phyloP scores from a whole-genome alignment of 352 stramenopile species.

The Saprolegnia parasitica region DNA sequence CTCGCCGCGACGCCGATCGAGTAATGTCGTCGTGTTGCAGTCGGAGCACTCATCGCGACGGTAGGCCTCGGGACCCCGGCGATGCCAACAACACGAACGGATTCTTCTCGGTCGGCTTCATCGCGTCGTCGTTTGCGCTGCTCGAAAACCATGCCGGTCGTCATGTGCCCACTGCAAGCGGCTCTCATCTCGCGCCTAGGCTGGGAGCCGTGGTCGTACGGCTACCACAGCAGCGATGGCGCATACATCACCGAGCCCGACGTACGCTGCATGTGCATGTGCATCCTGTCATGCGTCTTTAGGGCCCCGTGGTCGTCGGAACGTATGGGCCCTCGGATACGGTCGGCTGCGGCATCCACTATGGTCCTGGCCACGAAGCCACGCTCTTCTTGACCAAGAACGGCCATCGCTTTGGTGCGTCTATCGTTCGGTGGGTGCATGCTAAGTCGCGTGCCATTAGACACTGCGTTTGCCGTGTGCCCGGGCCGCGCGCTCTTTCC shows the following conservation, averaged over 20 bases:
- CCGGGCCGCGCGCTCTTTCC: slow-evolving; percentile 48
- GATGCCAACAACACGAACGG: slow-evolving; percentile 29
- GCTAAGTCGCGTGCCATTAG: slow-evolving; percentile 32
- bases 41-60: background rate
- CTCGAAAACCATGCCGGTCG: slow-evolving; percentile 48
- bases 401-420: slow-evolving; percentile 30
- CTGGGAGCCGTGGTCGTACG: slow-evolving; percentile 55
- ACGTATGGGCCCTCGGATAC: slow-evolving; percentile 56
- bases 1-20: slow-evolving; percentile 35
- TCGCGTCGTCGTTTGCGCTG: slow-evolving; percentile 42
- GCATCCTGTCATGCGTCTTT: background rate
- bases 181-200: slow-evolving; percentile 28
- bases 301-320: slow-evolving; percentile 37
- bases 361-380: slow-evolving; percentile 35
- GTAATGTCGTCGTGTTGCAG: background rate
- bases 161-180: background rate
- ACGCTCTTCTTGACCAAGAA: slow-evolving; percentile 72
- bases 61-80: slow-evolving; percentile 9
- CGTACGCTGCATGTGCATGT: slow-evolving; percentile 34
- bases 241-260: slow-evolving; percentile 47
- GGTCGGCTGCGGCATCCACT: slow-evolving; percentile 62
- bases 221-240: slow-evolving; percentile 75
- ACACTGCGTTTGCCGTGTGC: slow-evolving; percentile 39
- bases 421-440: slow-evolving; percentile 3
- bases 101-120: slow-evolving; percentile 66